Evolutionary conservation across 768 basidiomycete species (phyloP), one percentile per base, ranked within the genome.

Genomic region (Butyriboletus loyo): DNA sequence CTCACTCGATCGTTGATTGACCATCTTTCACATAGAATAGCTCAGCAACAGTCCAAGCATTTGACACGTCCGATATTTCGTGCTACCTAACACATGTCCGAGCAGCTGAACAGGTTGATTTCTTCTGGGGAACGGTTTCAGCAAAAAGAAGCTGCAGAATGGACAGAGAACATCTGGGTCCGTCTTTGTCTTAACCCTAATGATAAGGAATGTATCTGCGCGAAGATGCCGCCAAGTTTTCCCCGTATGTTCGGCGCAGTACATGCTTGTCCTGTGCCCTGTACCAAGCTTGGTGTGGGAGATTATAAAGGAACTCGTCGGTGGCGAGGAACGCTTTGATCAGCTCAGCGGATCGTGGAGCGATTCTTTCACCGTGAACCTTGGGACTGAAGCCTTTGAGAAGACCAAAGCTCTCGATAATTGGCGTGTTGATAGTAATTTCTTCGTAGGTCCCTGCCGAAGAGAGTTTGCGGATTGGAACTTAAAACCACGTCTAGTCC

Each of bases 121-220:
- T 79, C 56, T 84, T 84, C 63, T 85, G 43, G 73, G 78, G 52
- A 66, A 82, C 49, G 82, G 83, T 1, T 84, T 85, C 61, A 74
- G 77, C 7, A 72, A 71, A 54, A 77, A 78, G 62, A 74, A 80
- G 73, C 43, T 21, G n/a, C 59, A 24, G 74, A 77, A 39, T 81
- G 76, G 72, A 80, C 76, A 8, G 66, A 75, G 38, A 72, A 77
- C 50, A 64, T 84, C 22, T 85, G 80, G 79, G 57, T 73, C 46
- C 74, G 81, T 21, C 69, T 83, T 35, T 77, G 76, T 21, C 61
- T 80, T 58, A 77, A 83, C 56, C 78, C 79, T 7, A 62, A 73
- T 37, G 79, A 85, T 59, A 79, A 77, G 59, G 66, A 64, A 66
- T 35, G 79, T 21, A 73, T 77, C 46, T 79, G 41, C 42, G 22